A percentile compares a stretch with the other conserved stretches of the same genome.
phyloP scores from a whole-genome alignment of 257 asterid species.

The Cinchona pubescens region DNA sequence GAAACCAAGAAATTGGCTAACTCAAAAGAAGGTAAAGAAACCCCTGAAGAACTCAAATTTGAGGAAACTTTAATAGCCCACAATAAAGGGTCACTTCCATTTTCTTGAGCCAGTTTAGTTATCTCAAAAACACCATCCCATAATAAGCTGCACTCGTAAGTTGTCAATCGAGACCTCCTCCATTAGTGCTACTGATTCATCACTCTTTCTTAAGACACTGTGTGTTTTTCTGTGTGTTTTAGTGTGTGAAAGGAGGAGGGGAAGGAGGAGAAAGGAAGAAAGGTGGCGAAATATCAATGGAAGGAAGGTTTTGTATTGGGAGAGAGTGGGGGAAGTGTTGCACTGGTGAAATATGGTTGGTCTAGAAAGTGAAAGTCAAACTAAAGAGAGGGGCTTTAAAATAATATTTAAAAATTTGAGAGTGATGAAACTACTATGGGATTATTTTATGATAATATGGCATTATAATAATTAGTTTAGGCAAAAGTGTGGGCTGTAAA shows the following conservation, averaged over 20 bases:
- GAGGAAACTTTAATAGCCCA: constrained; percentile 88
- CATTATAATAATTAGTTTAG: constrained; percentile 11
- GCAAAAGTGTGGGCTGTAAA: constrained; percentile 1
- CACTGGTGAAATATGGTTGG: constrained; percentile 24
- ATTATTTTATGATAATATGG: constrained; percentile 13
- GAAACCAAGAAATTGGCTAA: constrained; percentile 66
- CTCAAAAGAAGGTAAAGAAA: constrained; percentile 63
- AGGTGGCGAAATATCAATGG: constrained; percentile 1
- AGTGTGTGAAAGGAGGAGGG: not conserved
- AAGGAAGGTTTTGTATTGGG: not conserved
- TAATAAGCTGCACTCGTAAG: constrained; percentile 29
- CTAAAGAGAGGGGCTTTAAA: constrained; percentile 18
- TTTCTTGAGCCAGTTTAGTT: constrained; percentile 72
- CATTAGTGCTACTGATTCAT: constrained; percentile 37
- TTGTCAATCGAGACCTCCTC: constrained; percentile 40
- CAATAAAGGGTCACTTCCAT: constrained; percentile 64
- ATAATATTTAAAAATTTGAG: not conserved
- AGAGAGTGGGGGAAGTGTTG: not conserved
- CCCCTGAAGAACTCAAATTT: constrained; percentile 59
- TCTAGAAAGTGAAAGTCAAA: constrained; percentile 36
- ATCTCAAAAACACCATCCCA: constrained; percentile 67
- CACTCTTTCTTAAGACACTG: constrained; percentile 18
- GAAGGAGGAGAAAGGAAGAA: not conserved
- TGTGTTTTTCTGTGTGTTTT: not conserved
- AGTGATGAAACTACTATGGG: constrained; percentile 4